Evolutionary conservation across 306 rosid genomes (phyloP), one percentile per base, ranked within the genome.

Genomic region (Trifolium repens): DNA sequence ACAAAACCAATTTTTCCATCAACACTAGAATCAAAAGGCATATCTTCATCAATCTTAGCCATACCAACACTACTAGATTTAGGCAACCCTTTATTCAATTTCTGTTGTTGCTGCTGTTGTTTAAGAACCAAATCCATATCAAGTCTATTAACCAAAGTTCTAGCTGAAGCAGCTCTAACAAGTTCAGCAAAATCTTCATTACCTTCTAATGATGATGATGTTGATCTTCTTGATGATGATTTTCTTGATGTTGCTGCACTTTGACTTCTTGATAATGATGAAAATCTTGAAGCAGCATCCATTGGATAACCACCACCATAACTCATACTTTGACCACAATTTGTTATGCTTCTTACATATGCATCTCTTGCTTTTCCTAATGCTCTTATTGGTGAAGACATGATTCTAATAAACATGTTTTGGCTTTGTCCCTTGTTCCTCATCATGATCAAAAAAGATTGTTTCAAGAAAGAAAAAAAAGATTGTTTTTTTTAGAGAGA

Each of bases 81-180:
- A 1, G 93, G 92, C 75, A 92, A 82, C 1, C 72, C 83, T 54
- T 39, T 87, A 63, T 16, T 6, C 5, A 15, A 14, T 46, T 67
- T 67, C 1, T 19, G 9, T 14, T 53, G 17, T 4, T 63, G 39
- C 4, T 70, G 46, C 2, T 59, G 79, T 0, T 84, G 81, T 30
- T 72, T 80, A 1, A 88, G 58, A 59, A 82, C 81, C 64, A 49
- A 54, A 66, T 88, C 88, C 84, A 84, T 17, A n/a, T 92, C 89
- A 40, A 90, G 73, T 62, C 80, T 74, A n/a, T 43, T 62, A 0
- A 59, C 79, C 43, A 77, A n/a, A 40, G 84, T 84, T 40, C 88
- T 85, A 0, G 89, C 91, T 5, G 97, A 92, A 2, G 97, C 96
- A 10, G 89, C 96, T 30, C 97, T 87, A 9, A 92, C 43, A 0